Conservation (phyloP, 2,329 filamentous ascomycete species). For the Fusarium lateritium region DNA sequence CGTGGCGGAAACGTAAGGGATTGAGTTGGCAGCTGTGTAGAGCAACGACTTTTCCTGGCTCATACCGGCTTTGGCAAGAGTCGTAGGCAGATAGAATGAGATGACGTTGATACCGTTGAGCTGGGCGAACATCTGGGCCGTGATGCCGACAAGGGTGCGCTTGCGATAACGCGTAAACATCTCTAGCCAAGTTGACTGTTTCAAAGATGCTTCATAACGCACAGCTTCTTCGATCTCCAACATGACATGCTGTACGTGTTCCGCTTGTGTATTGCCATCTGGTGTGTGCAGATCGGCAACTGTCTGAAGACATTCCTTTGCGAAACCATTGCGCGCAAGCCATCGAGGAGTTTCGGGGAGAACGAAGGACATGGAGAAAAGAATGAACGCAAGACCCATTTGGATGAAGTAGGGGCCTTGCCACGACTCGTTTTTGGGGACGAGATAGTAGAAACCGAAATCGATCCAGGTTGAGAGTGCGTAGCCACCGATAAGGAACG, state of each 20-base stretch:
- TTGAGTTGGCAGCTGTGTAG: background rate
- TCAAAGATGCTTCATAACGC: background rate
- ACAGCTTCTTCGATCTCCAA: background rate
- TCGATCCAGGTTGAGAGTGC: background rate
- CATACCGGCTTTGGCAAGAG: background rate
- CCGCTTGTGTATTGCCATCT: background rate
- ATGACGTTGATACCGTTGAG: conserved; percentile 3
- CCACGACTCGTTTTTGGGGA: background rate
- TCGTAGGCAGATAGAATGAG: background rate
- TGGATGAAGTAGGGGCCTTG: background rate
- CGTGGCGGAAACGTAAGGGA: background rate
- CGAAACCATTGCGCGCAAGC: background rate
- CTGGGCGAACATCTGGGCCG: background rate
- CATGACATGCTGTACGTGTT: background rate
- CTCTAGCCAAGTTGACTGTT: conserved; percentile 40
- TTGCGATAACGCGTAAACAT: conserved; percentile 61
- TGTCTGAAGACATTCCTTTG: background rate
- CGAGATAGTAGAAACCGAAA: conserved; percentile 1
- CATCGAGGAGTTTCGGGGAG: background rate
- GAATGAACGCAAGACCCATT: conserved; percentile 1
- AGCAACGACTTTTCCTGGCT: conserved; percentile 1
- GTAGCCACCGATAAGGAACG: conserved; percentile 2
- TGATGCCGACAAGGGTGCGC: background rate
- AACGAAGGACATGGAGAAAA: background rate
- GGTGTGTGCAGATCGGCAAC: background rate